Evolutionary conservation across 2,329 filamentous ascomycete species (phyloP), one percentile per base, ranked within the genome.

Genomic region (Exserohilum turcica): DNA sequence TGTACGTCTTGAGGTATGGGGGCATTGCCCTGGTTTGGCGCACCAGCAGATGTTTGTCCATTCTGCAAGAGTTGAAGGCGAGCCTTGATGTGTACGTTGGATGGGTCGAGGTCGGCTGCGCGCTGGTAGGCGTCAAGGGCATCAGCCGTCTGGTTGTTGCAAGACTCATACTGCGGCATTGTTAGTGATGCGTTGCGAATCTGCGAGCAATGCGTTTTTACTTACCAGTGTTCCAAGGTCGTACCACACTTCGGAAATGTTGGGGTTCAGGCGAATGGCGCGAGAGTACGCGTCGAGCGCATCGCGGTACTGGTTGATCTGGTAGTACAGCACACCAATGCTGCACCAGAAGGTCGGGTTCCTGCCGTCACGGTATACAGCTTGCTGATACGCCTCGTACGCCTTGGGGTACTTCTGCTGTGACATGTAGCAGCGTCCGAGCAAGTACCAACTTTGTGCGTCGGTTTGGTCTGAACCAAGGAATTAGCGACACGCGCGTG

Each of bases 311-410:
- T 99, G 94, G 77, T 97, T 99, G 80, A 99, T 99, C 78, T 97
- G 94, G 78, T 97, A 99, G 76, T 99, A 99, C 54, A 99, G 83
- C 13, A 99, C 94, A 74, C 94, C 94, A 72, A 99, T 99, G 8
- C 93, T 97, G 80, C 94, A 97, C 94, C 94, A 99, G 80, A 97
- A 99, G 2, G 94, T 97, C 15, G 94, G 94, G 74, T 97, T 97
- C 64, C 94, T 89, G 29, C 94, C 94, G 73, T 99, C 94, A 52
- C 94, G 91, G 73, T 99, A 99, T 33, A 99, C 94, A 2, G 94
- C 94, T 79, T 99, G 94, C 74, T 99, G 94, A 75, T 97, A 97
- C 5, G 94, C 93, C 73, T 99, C 94, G 68, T 97, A 97, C 0
- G 94, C 94, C 75, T 97, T 97, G 68, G 93, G 93, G 68, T 97